These are phyloP conservation scores for Termitomyces bulborhizus DNA, from an alignment of 768 basidiomycete genomes.

Conservation along the genomic window DNA sequence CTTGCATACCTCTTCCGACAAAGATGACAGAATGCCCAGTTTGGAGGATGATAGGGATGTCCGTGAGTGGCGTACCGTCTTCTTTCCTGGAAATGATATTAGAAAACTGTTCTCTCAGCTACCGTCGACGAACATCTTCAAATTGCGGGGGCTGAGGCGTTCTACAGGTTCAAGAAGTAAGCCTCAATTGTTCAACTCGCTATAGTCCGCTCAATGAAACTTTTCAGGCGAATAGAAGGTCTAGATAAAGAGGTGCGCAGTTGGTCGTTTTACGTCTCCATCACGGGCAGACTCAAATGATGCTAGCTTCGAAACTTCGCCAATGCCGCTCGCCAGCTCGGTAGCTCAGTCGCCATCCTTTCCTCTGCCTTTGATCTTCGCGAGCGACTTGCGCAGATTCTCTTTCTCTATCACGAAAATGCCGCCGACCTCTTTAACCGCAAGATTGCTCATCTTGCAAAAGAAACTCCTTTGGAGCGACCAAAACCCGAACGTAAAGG, in stretches of 20 bases:
- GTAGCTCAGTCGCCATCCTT: conserved; percentile 71
- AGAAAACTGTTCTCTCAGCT: conserved; percentile 26
- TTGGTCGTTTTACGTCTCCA: neutral
- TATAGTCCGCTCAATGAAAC: neutral
- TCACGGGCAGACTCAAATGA: neutral
- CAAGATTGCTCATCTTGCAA: conserved; percentile 42
- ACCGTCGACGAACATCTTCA: conserved; percentile 69
- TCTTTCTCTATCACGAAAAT: conserved; percentile 69
- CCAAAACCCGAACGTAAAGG: conserved; percentile 19
- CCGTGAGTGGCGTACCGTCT: conserved; percentile 38
- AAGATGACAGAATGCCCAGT: conserved; percentile 34
- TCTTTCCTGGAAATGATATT: neutral
- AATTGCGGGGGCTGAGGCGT: conserved; percentile 57
- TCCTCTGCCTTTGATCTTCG: conserved; percentile 70
- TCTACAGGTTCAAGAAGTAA: conserved; percentile 58
- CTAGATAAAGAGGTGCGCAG: conserved; percentile 56
- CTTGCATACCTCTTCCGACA: neutral
- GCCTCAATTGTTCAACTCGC: neutral
- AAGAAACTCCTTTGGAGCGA: conserved; percentile 28
- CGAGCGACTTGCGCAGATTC: conserved; percentile 59
- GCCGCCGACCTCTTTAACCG: conserved; percentile 73
- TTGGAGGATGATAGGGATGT: conserved; percentile 62
- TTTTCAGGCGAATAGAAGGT: conserved; percentile 46
- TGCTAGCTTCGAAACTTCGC: conserved; percentile 66
- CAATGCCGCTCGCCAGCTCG: conserved; percentile 70